phyloP scores from a whole-genome alignment of 1,139 yeast genomes.

The Pichia sp. region DNA sequence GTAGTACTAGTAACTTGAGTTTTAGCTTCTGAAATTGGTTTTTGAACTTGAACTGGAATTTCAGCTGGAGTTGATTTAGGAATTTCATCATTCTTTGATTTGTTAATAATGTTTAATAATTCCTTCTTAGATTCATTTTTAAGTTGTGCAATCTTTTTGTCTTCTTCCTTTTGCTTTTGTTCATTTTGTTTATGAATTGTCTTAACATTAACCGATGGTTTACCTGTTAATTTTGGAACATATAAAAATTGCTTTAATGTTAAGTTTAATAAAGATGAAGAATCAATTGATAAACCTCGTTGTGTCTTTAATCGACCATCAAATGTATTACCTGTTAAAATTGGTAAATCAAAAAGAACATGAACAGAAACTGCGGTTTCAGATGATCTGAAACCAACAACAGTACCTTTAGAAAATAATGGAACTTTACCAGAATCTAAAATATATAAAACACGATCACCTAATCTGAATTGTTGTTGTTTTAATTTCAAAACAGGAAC shows the following conservation, averaged over 20 bases:
- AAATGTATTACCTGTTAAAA: conserved; percentile 76
- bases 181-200: too few species aligned
- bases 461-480: conserved; percentile 72
- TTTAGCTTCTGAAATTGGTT: not conserved
- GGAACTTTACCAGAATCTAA: conserved; percentile 90
- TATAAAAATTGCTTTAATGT: conserved; percentile 68
- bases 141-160: conserved; percentile 9
- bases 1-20: not conserved
- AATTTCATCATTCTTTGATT: not conserved
- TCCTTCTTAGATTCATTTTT: conserved; percentile 16
- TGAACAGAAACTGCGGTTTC: conserved; percentile 58
- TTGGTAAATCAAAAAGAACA: conserved; percentile 75
- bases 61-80: not conserved
- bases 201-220: too few species aligned
- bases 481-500: conserved; percentile 68
- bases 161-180: conserved; percentile 1
- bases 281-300: conserved; percentile 80
- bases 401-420: conserved; percentile 82
- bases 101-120: conserved; percentile 4
- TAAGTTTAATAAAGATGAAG: conserved; percentile 75
- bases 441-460: conserved; percentile 85
- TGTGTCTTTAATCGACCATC: conserved; percentile 71
- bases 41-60: not conserved
- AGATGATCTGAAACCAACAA: conserved; percentile 66
- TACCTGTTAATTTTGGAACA: conserved; percentile 47